Percentiles rank a stretch among this genome's conserved stretches.
Conservation (phyloP, 1,139 yeast genomes). For the Fermentozyma sake region DNA sequence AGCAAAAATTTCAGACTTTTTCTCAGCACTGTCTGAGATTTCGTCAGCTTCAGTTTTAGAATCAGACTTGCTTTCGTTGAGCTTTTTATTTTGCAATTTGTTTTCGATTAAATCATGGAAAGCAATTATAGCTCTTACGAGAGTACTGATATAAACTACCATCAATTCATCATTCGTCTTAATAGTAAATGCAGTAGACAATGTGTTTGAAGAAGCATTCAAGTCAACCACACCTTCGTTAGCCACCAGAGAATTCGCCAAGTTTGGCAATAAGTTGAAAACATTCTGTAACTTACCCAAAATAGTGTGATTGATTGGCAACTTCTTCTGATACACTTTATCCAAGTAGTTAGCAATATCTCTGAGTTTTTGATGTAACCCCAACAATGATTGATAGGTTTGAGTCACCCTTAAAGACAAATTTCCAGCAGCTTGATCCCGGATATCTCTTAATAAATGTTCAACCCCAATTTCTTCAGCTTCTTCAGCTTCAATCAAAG, state of each 20-base stretch:
- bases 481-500: conserved; percentile 93
- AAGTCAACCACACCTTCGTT: conserved; percentile 8
- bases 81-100: conserved; percentile 75
- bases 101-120: conserved; percentile 96
- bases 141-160: conserved; percentile 84
- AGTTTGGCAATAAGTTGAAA: conserved; percentile 86
- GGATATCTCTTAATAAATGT: conserved; percentile 86
- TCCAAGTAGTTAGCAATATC: conserved; percentile 79
- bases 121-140: conserved; percentile 92
- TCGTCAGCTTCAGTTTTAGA: conserved; percentile 5
- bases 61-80: conserved; percentile 34
- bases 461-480: conserved; percentile 99
- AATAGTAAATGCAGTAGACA: conserved; percentile 78
- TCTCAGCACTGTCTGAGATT: background rate
- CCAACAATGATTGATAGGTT: conserved; percentile 83
- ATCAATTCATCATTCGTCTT: conserved; percentile 95
- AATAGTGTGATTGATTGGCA: conserved; percentile 88
- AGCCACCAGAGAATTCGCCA: conserved; percentile 36
- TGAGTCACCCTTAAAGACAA: conserved; percentile 82
- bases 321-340: conserved; percentile 62
- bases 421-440: conserved; percentile 96
- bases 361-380: conserved; percentile 73
- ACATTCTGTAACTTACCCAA: conserved; percentile 93
- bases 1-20: no score
- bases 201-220: conserved; percentile 33